Evolutionary conservation across 2,329 filamentous ascomycete genomes (phyloP).

Genomic region (Aspergillus brunneoviolaceus): DNA sequence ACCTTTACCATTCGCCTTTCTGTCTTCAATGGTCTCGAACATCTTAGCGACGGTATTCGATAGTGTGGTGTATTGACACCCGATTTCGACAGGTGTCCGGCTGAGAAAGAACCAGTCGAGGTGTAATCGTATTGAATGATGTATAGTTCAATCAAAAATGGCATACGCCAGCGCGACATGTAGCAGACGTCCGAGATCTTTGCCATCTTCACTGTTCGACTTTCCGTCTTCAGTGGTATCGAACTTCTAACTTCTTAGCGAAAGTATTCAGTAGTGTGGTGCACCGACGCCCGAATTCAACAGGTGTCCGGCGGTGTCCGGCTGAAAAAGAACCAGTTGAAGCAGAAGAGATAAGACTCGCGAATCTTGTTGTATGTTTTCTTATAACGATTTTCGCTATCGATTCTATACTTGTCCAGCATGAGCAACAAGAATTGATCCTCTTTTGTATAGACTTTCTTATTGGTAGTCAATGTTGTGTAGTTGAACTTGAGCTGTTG

Average conservation of each 20-base stretch:
- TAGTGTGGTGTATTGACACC: slow-evolving; percentile 86
- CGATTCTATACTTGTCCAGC: slow-evolving; percentile 87
- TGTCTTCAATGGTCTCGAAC: slow-evolving; percentile 67
- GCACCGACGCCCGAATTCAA: slow-evolving; percentile 88
- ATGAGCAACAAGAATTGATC: slow-evolving; percentile 93
- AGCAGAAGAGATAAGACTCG: slow-evolving; percentile 90
- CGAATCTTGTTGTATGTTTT: slow-evolving; percentile 94
- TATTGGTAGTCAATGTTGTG: slow-evolving; percentile 97
- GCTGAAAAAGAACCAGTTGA: slow-evolving; percentile 99
- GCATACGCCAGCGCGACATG: too few species aligned
- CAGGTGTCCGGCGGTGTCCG: slow-evolving; percentile 88
- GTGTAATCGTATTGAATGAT: too few species aligned
- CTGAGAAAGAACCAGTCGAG: slow-evolving; percentile 99
- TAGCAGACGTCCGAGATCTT: too few species aligned
- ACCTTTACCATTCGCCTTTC: slow-evolving; percentile 57
- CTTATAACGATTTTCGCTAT: slow-evolving; percentile 87
- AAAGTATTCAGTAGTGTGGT: slow-evolving; percentile 93
- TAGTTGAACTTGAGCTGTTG: slow-evolving; percentile 99
- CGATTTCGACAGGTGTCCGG: slow-evolving; percentile 87
- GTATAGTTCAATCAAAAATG: too few species aligned
- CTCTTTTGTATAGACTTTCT: slow-evolving; percentile 99
- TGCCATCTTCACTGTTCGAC: slow-evolving; percentile 61
- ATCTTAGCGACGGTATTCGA: slow-evolving; percentile 93
- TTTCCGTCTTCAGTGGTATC: slow-evolving; percentile 60
- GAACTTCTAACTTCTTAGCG: slow-evolving; percentile 90